These are phyloP conservation scores for Nakataea oryzae DNA, from an alignment of 2,329 filamentous ascomycete species.

Conservation along the genomic window DNA sequence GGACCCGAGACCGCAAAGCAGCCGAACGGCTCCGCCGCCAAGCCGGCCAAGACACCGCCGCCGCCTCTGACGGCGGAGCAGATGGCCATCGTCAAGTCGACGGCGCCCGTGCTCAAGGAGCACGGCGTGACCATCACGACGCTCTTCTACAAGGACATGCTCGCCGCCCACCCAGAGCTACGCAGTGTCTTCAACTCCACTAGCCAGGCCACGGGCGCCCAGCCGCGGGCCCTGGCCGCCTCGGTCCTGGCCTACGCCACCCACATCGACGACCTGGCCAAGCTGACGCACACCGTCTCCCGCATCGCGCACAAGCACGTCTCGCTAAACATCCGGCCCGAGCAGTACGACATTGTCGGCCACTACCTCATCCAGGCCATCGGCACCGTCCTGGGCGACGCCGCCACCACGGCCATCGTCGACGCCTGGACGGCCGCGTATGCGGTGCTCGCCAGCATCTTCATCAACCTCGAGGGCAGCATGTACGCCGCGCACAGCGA, in stretches of 20 bases:
- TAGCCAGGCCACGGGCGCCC: slow-evolving; percentile 57
- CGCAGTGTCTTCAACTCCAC: slow-evolving; percentile 62
- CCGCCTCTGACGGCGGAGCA: slow-evolving; percentile 46
- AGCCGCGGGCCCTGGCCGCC: slow-evolving; percentile 58
- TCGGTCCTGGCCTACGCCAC: slow-evolving; percentile 63
- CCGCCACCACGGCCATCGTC: slow-evolving; percentile 53
- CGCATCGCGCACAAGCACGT: slow-evolving; percentile 70
- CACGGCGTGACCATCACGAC: slow-evolving; percentile 62
- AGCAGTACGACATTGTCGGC: slow-evolving; percentile 63
- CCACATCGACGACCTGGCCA: slow-evolving; percentile 60
- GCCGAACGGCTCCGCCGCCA: background rate
- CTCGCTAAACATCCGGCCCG: slow-evolving; percentile 56
- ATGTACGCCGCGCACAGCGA: slow-evolving; percentile 38
- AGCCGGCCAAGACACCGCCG: background rate
- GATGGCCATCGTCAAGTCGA: slow-evolving; percentile 64
- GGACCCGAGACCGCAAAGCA: background rate
- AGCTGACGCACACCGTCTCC: slow-evolving; percentile 45
- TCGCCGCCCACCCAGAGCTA: slow-evolving; percentile 52
- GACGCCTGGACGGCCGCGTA: slow-evolving; percentile 67
- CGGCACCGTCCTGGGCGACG: slow-evolving; percentile 54
- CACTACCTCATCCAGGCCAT: slow-evolving; percentile 59
- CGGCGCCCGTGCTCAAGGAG: slow-evolving; percentile 59
- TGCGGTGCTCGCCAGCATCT: slow-evolving; percentile 57
- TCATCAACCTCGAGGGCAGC: slow-evolving; percentile 53
- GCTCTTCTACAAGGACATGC: slow-evolving; percentile 61